A percentile compares a stretch with the other conserved stretches of the same genome.
Conservation (phyloP, 257 asterid species). For the Gentiana dahurica region DNA sequence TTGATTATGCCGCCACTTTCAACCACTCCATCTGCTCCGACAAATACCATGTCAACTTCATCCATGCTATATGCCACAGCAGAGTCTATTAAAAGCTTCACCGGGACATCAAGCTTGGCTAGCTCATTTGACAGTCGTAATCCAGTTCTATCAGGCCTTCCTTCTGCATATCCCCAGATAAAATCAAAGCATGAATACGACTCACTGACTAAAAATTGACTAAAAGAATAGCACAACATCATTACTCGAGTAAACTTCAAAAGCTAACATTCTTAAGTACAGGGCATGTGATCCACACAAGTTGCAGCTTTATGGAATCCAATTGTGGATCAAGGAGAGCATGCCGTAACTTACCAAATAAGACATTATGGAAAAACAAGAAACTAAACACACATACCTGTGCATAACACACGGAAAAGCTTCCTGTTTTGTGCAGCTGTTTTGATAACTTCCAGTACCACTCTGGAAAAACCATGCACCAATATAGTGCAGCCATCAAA, state of each 20-base stretch:
- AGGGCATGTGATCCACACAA: slow-evolving; percentile 3
- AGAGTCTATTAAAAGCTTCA: slow-evolving; percentile 87
- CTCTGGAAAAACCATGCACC: slow-evolving; percentile 94
- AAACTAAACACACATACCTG: slow-evolving; percentile 36
- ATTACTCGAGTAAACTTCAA: too few relatives aligned
- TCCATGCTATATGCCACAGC: slow-evolving; percentile 96
- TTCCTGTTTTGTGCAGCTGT: slow-evolving; percentile 69
- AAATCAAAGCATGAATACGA: not conserved
- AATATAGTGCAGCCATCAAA: slow-evolving; percentile 87
- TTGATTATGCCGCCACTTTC: slow-evolving; percentile 95
- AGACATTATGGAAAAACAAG: not conserved
- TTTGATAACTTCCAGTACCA: slow-evolving; percentile 68
- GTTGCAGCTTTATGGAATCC: not conserved
- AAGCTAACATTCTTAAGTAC: too few relatives aligned
- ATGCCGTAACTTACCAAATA: not conserved
- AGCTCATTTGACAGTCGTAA: slow-evolving; percentile 72
- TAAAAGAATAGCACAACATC: not conserved
- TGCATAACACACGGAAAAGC: slow-evolving; percentile 71
- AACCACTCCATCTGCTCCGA: slow-evolving; percentile 95
- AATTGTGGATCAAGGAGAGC: not conserved
- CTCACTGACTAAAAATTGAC: not conserved
- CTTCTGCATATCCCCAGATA: slow-evolving; percentile 47
- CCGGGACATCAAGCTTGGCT: slow-evolving; percentile 82
- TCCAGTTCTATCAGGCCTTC: slow-evolving; percentile 89
- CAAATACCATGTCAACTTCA: slow-evolving; percentile 89